Conservation (phyloP, 2,329 filamentous ascomycete species). For the Cladophialophora yegresii region DNA sequence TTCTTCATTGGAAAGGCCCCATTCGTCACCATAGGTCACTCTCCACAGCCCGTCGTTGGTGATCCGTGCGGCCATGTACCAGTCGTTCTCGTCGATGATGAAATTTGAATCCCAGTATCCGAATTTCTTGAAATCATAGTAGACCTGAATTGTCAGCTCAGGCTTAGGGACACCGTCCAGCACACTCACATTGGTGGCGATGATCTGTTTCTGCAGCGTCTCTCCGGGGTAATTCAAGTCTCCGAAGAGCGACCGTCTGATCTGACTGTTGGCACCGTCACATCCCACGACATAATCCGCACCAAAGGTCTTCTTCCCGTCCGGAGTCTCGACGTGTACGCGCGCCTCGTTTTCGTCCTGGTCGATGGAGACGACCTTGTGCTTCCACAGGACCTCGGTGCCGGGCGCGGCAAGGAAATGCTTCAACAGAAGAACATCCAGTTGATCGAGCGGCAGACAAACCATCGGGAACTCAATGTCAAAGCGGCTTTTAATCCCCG, state of each 20-base stretch:
- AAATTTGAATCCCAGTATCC: constrained; percentile 45
- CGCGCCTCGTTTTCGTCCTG: constrained; percentile 30
- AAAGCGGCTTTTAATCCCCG: constrained; percentile 31
- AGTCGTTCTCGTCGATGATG: constrained; percentile 62
- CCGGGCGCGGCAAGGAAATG: constrained; percentile 42
- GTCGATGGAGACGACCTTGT: constrained; percentile 40
- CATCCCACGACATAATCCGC: constrained; percentile 48
- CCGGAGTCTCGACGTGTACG: constrained; percentile 27
- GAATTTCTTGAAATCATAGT: constrained; percentile 33
- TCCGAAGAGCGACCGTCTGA: constrained; percentile 41
- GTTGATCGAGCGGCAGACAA: constrained; percentile 48
- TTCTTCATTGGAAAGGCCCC: constrained; percentile 57
- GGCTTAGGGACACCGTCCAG: not conserved
- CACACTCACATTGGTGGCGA: constrained; percentile 33
- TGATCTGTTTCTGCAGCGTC: constrained; percentile 32
- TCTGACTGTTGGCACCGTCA: constrained; percentile 47
- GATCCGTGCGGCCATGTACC: constrained; percentile 64
- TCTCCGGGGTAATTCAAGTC: constrained; percentile 31
- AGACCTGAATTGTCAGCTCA: constrained; percentile 18
- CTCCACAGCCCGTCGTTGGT: constrained; percentile 62
- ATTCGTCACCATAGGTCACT: constrained; percentile 63
- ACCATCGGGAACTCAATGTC: constrained; percentile 45
- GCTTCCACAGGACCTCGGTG: constrained; percentile 50
- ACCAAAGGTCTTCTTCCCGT: constrained; percentile 21
- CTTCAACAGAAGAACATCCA: constrained; percentile 48